Evolutionary conservation across 169 alveolate species (phyloP), one percentile per base, ranked within the genome.

Genomic region (Plasmodium berghei): DNA sequence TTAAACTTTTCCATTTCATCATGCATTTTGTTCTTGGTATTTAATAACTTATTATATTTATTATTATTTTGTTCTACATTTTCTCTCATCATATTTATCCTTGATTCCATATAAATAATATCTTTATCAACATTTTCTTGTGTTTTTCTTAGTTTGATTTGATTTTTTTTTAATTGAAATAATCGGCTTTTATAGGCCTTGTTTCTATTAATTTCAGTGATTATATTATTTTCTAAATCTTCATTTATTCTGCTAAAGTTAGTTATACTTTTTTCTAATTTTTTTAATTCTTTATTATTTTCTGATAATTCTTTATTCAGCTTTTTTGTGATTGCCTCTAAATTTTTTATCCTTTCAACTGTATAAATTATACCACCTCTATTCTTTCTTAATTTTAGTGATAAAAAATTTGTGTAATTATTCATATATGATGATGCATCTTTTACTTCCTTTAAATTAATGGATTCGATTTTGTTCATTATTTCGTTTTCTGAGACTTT

Each of bases 291-390:
- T 28, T 49, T 86, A 63, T 86, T 71, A 1, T 73, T 70, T n/a
- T 69, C 73, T 10, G 56, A 26, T 22, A 70, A 63, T 64, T 86
- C 87, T 46, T 49, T 86, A 42, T 66, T 59, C 56, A 86, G n/a
- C 49, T 64, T 58, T 56, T 55, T 70, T n/a, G 70, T 58, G 14
- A 58, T 24, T 9, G 20, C 72, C 34, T 69, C 77, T 73, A 70
- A 26, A 18, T 70, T 28, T 42, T 66, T 64, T 14, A 70, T 86
- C 45, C 86, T 45, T 3, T 71, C 63, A 8, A 70, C 48, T n/a
- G 73, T 70, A 54, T 64, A 49, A 45, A 86, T 86, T 12, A 86
- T 71, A n/a, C 91, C 91, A 22, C 72, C 91, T 49, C 91, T 69
- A 22, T 71, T 70, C 48, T 86, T 86, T 56, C 46, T 48, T 34